Conservation (phyloP, 2,329 filamentous ascomycete species). For the Trichophyton simii region DNA sequence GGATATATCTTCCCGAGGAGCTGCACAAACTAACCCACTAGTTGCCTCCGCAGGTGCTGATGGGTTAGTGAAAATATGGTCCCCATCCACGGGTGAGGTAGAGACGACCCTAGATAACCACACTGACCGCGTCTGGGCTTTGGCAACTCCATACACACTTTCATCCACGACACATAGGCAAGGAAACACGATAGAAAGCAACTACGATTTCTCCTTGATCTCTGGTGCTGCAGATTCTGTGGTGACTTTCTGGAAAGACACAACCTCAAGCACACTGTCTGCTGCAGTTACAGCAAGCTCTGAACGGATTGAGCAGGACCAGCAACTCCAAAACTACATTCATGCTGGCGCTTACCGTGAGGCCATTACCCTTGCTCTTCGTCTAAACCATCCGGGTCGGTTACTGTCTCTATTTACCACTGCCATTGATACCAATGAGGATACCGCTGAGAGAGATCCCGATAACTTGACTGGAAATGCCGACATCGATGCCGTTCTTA, state of each 20-base stretch:
- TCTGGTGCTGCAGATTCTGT: slow-evolving; percentile 89
- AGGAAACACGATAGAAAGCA: slow-evolving; percentile 21
- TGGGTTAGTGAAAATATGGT: slow-evolving; percentile 93
- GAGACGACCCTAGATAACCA: slow-evolving; percentile 93
- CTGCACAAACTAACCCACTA: slow-evolving; percentile 25
- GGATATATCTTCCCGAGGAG: slow-evolving; percentile 19
- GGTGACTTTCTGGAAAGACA: slow-evolving; percentile 92
- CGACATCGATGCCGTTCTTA: slow-evolving; percentile 69
- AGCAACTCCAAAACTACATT: slow-evolving; percentile 86
- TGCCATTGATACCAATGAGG: slow-evolving; percentile 48
- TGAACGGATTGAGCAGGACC: slow-evolving; percentile 81
- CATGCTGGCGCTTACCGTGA: slow-evolving; percentile 78
- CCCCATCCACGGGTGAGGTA: slow-evolving; percentile 68
- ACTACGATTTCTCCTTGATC: slow-evolving; percentile 54
- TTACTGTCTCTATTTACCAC: slow-evolving; percentile 72
- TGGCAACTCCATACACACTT: slow-evolving; percentile 51
- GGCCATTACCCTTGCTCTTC: slow-evolving; percentile 80
- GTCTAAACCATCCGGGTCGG: slow-evolving; percentile 85
- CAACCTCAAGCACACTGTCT: slow-evolving; percentile 64
- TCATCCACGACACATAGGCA: slow-evolving; percentile 23
- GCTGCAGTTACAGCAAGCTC: slow-evolving; percentile 61
- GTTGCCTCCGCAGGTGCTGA: slow-evolving; percentile 82
- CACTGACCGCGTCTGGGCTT: slow-evolving; percentile 86
- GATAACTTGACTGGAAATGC: slow-evolving; percentile 33
- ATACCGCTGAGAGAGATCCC: slow-evolving; percentile 21